A percentile compares a stretch with the other conserved stretches of the same genome.
Evolutionary conservation across 768 basidiomycete genomes (phyloP).

Genomic region (Russula sp.): DNA sequence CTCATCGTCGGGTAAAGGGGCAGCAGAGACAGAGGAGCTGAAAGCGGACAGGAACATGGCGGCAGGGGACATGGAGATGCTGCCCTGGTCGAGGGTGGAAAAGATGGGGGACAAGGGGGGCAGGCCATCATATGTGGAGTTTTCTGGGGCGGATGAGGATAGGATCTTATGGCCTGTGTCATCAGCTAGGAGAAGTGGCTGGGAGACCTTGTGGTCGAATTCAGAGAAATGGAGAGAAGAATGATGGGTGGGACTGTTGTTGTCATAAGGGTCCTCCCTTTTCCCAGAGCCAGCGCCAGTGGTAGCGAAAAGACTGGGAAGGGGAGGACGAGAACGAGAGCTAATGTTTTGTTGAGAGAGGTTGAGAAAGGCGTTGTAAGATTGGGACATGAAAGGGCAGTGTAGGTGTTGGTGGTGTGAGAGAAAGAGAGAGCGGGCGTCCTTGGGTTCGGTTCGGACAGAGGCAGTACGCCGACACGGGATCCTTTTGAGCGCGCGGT

Average conservation of each 20-base stretch:
- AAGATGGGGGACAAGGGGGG: constrained; percentile 15
- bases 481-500: no score
- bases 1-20: constrained; percentile 51
- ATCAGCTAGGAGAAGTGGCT: constrained; percentile 4
- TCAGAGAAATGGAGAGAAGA: neutral
- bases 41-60: constrained; percentile 69
- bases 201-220: constrained; percentile 18
- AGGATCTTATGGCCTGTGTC: neutral
- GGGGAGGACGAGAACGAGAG: constrained; percentile 6
- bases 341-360: neutral
- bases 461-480: no score
- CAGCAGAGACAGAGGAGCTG: constrained; percentile 33
- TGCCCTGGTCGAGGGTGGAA: constrained; percentile 8
- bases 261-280: neutral
- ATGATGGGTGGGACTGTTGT: neutral
- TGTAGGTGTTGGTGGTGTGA: neutral
- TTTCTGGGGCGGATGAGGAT: constrained; percentile 20
- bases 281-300: neutral
- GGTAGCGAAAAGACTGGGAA: neutral
- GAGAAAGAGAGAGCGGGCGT: neutral
- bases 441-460: no score
- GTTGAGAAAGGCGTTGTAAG: neutral
- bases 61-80: constrained; percentile 49
- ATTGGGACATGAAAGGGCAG: constrained; percentile 10
- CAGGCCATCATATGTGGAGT: constrained; percentile 1